Evolutionary conservation across 495 filamentous ascomycete genomes (phyloP), one percentile per base, ranked within the genome.

Genomic region (Aspergillus panamensis): DNA sequence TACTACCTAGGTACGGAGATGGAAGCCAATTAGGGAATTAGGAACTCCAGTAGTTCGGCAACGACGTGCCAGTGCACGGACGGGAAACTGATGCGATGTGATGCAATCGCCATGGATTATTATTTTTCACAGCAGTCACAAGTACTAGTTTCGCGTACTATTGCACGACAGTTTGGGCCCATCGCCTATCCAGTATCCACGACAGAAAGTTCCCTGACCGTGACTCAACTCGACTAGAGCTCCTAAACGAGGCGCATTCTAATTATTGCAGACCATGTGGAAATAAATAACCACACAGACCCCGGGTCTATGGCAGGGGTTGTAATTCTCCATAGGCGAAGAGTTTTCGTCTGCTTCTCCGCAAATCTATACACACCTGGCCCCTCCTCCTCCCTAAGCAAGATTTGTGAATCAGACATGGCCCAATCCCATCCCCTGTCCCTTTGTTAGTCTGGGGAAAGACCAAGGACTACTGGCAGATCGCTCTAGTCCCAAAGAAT

Each of bases 61-160:
- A 17, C 42, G 42, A 42, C 37, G 50, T 58, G 19, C 48, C 12
- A 33, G 55, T 51, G 48, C 56, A 58, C 56, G 48, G 56, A 58
- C 56, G 56, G 32, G 40, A 48, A 58, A 48, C 31, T 52, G 56
- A 58, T 58, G 56, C 48, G 48, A 58, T 52, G 56, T 58, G 56
- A 58, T 58, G 56, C 56, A 58, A 58, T 45, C n/a, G 14, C 42
- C 42, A 19, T 17, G 45, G 55, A 51, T 58, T 3, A 8, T 58
- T 6, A 8, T 58, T 58, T 48, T 58, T 48, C 56, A 48, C 56
- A 58, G 33, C 20, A 30, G 17, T 20, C 30, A 51, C 30, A 40
- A 52, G 48, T 49, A 49, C 25, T 31, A 31, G 20, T 29, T 49
- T 25, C 45, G 44, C 39, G 39, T 17, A 47, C 48, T 52, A 32